phyloP scores from a whole-genome alignment of 352 stramenopile genomes.

The Phytophthora foliorum region DNA sequence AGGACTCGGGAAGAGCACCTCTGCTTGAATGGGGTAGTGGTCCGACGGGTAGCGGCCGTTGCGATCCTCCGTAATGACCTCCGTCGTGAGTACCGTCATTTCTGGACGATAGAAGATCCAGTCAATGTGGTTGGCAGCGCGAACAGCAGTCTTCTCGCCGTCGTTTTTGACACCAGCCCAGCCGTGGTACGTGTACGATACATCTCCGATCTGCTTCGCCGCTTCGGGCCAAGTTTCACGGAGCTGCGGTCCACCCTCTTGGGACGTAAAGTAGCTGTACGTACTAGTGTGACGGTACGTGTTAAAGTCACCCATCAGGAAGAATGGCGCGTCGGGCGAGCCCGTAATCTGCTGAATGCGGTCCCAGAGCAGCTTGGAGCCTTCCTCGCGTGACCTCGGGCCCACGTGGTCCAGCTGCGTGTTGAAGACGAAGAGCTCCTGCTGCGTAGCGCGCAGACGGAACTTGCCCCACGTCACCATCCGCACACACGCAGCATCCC shows the following conservation, averaged over 20 bases:
- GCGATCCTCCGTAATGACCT: constrained; percentile 87
- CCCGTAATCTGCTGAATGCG: constrained; percentile 71
- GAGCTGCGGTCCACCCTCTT: constrained; percentile 65
- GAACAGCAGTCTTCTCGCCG: constrained; percentile 69
- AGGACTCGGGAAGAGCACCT: constrained; percentile 80
- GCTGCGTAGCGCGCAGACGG: constrained; percentile 60
- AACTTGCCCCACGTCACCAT: constrained; percentile 84
- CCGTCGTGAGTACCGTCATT: constrained; percentile 79
- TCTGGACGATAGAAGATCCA: constrained; percentile 90
- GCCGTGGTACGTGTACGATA: constrained; percentile 90
- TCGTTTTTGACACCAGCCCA: constrained; percentile 89
- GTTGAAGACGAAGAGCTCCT: constrained; percentile 84
- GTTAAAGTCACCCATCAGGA: constrained; percentile 89
- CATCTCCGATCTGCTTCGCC: constrained; percentile 70
- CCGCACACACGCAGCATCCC: constrained; percentile 74
- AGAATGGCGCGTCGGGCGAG: constrained; percentile 55
- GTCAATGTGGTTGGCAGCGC: constrained; percentile 88
- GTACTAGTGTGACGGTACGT: constrained; percentile 84
- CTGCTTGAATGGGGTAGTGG: constrained; percentile 88
- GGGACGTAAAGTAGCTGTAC: constrained; percentile 85
- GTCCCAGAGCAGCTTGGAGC: constrained; percentile 68
- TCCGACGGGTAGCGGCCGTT: constrained; percentile 87
- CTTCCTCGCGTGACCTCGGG: constrained; percentile 54
- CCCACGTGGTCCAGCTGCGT: constrained; percentile 83
- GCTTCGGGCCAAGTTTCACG: constrained; percentile 80